These are phyloP conservation scores for Clavispora santaluciae DNA, from an alignment of 805 yeast species.

Conservation along the genomic window DNA sequence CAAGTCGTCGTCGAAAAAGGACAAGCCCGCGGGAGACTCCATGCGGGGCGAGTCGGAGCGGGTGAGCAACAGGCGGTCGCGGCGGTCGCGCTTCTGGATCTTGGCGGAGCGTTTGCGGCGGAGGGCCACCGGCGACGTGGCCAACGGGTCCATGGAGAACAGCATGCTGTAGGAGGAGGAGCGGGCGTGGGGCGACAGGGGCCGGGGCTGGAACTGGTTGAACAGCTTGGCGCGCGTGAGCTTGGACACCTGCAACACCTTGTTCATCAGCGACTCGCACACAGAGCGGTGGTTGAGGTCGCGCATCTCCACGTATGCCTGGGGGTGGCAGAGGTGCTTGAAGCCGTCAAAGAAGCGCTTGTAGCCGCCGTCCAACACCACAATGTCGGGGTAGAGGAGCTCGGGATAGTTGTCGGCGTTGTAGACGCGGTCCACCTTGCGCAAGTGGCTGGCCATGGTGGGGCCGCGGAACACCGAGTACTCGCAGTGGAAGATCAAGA, in stretches of 20 bases:
- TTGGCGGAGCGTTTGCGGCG: constrained; percentile 11
- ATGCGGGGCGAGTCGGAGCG: constrained; percentile 4
- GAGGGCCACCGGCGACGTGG: constrained; percentile 2
- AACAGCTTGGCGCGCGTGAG: constrained; percentile 37
- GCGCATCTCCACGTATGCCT: constrained; percentile 82
- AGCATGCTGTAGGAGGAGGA: constrained; percentile 13
- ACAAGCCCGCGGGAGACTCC: constrained; percentile 5
- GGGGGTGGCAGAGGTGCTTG: constrained; percentile 63
- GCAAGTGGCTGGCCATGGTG: constrained; percentile 76
- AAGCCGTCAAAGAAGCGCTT: constrained; percentile 62
- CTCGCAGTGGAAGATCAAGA: constrained; percentile 90
- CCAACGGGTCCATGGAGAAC: constrained; percentile 5
- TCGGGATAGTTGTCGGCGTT: constrained; percentile 76
- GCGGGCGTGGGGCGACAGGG: constrained; percentile 11
- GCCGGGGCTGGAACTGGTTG: constrained; percentile 20
- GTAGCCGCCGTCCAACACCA: constrained; percentile 89
- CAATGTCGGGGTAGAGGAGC: constrained; percentile 82
- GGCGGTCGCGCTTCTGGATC: constrained; percentile 8
- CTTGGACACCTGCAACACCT: constrained; percentile 39
- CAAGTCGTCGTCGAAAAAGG: constrained; percentile 13
- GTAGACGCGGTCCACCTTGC: constrained; percentile 74
- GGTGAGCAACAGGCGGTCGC: constrained; percentile 11
- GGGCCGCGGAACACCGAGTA: constrained; percentile 95
- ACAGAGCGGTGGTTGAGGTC: constrained; percentile 28
- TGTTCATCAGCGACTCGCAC: constrained; percentile 46